phyloP scores from a whole-genome alignment of 177 flowering plant species.

The Vitis hybrid region DNA sequence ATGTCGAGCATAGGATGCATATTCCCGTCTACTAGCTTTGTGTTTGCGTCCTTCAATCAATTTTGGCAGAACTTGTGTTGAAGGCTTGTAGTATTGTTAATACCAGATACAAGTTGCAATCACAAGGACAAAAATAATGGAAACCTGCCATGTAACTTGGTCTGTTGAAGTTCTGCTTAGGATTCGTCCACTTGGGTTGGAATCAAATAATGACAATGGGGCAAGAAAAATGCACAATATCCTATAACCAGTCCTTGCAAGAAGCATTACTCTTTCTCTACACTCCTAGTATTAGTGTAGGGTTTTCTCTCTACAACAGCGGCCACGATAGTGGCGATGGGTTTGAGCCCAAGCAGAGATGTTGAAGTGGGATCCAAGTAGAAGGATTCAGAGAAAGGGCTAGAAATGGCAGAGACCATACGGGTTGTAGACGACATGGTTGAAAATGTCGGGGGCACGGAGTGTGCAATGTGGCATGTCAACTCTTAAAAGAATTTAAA shows the following conservation, averaged over 20 bases:
- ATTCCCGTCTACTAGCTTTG: constrained; percentile 40
- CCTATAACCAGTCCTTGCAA: constrained; percentile 47
- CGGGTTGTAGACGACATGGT: too few species aligned
- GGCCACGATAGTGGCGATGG: too few species aligned
- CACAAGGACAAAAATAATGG: constrained; percentile 64
- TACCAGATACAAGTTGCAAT: constrained; percentile 56
- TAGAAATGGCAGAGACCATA: too few species aligned
- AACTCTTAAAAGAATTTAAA: too few species aligned
- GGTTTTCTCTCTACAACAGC: too few species aligned
- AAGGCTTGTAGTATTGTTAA: constrained; percentile 67
- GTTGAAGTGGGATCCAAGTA: too few species aligned
- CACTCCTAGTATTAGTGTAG: too few species aligned
- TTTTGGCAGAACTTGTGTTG: constrained; percentile 66
- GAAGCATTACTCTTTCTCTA: constrained; percentile 29
- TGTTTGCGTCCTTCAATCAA: constrained; percentile 50
- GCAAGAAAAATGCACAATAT: constrained; percentile 60
- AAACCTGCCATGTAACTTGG: constrained; percentile 88
- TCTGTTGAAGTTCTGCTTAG: constrained; percentile 46
- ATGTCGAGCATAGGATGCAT: constrained; percentile 54
- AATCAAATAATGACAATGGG: constrained; percentile 73
- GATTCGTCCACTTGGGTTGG: too few species aligned
- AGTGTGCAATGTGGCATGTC: too few species aligned
- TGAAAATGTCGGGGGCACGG: too few species aligned
- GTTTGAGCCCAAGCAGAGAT: too few species aligned
- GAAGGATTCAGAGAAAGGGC: too few species aligned